Conservation (phyloP, 148 eudicot genomes). For the Salicornia ramosissima region DNA sequence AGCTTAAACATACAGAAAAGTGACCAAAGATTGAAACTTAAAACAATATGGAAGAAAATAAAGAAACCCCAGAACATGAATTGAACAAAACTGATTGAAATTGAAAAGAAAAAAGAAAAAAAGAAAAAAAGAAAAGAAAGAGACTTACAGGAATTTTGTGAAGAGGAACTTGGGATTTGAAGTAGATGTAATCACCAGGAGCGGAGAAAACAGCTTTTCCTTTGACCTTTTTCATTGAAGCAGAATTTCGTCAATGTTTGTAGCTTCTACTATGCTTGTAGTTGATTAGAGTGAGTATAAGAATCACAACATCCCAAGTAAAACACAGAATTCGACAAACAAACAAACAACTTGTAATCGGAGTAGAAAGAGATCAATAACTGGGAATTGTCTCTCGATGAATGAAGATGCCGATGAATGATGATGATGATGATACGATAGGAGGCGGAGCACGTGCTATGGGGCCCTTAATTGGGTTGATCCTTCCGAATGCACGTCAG, state of each 20-base stretch:
- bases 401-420: constrained; percentile 4
- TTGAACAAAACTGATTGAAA: not conserved
- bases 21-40: not conserved
- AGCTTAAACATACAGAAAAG: not conserved
- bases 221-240: constrained; percentile 22
- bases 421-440: not conserved
- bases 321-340: no score
- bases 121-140: constrained; percentile 8
- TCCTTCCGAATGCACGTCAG: constrained; percentile 20
- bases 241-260: not conserved
- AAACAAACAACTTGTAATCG: not conserved
- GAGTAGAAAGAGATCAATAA: constrained; percentile 8
- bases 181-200: constrained; percentile 94
- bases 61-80: constrained; percentile 13
- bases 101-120: constrained; percentile 5
- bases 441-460: constrained; percentile 28
- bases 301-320: not conserved
- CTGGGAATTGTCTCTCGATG: not conserved
- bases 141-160: constrained; percentile 90
- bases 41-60: not conserved
- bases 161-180: constrained; percentile 97
- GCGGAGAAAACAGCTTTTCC: constrained; percentile 54
- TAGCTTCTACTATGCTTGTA: not conserved
- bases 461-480: constrained; percentile 4
- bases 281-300: not conserved